These are phyloP conservation scores for Nemania serpens DNA, from an alignment of 2,329 filamentous ascomycete species.

Conservation along the genomic window DNA sequence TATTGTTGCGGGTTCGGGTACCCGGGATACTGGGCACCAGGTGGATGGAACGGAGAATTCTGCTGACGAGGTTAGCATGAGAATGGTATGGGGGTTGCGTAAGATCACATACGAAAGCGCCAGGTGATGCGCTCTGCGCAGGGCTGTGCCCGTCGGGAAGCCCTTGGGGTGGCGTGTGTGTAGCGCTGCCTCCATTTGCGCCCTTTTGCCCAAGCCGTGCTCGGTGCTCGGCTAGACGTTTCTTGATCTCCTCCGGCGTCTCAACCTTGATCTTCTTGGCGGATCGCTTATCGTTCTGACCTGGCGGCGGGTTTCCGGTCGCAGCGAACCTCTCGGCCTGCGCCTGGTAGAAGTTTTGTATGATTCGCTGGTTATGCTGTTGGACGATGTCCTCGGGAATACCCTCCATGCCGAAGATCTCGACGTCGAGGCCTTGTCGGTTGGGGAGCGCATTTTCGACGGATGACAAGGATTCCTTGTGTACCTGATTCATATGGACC, in stretches of 20 bases:
- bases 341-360: slow-evolving; percentile 81
- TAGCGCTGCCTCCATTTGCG: slow-evolving; percentile 57
- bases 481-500: slow-evolving; percentile 97
- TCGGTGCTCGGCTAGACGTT: slow-evolving; percentile 77
- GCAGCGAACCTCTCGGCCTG: slow-evolving; percentile 80
- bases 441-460: slow-evolving; percentile 94
- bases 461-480: slow-evolving; percentile 85
- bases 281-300: slow-evolving; percentile 65
- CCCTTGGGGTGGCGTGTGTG: slow-evolving; percentile 54
- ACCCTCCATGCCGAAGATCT: slow-evolving; percentile 98
- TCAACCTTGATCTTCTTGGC: slow-evolving; percentile 76
- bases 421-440: slow-evolving; percentile 82
- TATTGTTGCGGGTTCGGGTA: slow-evolving; percentile 49
- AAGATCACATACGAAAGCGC: slow-evolving; percentile 60
- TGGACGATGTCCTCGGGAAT: slow-evolving; percentile 85
- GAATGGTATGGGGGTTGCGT: neutral
- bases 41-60: slow-evolving; percentile 51
- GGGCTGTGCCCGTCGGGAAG: slow-evolving; percentile 53
- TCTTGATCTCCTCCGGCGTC: slow-evolving; percentile 76
- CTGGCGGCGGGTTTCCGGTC: slow-evolving; percentile 82
- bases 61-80: slow-evolving; percentile 30
- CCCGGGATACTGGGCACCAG: slow-evolving; percentile 44
- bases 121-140: slow-evolving; percentile 55
- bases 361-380: slow-evolving; percentile 84
- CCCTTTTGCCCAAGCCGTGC: slow-evolving; percentile 66